Base-by-base conservation (phyloP, 2,329 filamentous ascomycete species). In the Plenodomus biglobosus region DNA sequence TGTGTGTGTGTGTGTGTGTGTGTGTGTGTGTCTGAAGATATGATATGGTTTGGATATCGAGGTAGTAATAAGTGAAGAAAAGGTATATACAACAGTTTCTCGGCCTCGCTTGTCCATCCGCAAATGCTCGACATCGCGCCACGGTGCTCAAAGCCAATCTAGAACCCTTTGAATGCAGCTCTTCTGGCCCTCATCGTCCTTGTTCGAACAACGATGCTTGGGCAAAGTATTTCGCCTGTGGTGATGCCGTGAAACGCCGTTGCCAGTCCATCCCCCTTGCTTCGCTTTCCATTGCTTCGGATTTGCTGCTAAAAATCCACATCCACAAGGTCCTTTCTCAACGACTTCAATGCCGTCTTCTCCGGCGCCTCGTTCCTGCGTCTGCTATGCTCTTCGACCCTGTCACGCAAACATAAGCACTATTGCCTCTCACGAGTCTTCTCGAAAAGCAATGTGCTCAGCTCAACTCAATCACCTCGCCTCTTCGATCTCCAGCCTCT, bases 401-500 rank as follows among this genome's bases (percentile, higher is more conserved):
- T 39, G 15, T 19, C 16, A 7, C 13, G 3, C 38, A n/a, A 16
- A n/a, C 13, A 22, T 39, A 16, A 39, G 38, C 38, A 22, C 38
- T 7, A 11, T 17, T 19, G 19, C 11, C 35, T 17, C 3, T 20
- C 16, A 18, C 19, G 30, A 19, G 30, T 20, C 38, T 20, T 30
- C 32, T 24, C 21, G n/a, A 10, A 38, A 53, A 40, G 30, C 36
- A 37, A 36, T 19, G 35, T 42, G 22, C 42, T 36, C 43, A 30
- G 47, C 35, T 11, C 15, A 30, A 27, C 37, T 40, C 17, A 53
- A 62, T 68, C 59, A 71, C 60, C 67, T 66, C 43, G 58, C 59
- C 44, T 56, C 40, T 11, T 50, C 50, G 11, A 42, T 53, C 45
- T 71, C 66, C 36, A 67, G 54, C 49, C 56, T 60, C 43, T 62